Evolutionary conservation across 2,329 filamentous ascomycete species (phyloP), one percentile per base, ranked within the genome.

Genomic region (Trichoderma aggressivum): DNA sequence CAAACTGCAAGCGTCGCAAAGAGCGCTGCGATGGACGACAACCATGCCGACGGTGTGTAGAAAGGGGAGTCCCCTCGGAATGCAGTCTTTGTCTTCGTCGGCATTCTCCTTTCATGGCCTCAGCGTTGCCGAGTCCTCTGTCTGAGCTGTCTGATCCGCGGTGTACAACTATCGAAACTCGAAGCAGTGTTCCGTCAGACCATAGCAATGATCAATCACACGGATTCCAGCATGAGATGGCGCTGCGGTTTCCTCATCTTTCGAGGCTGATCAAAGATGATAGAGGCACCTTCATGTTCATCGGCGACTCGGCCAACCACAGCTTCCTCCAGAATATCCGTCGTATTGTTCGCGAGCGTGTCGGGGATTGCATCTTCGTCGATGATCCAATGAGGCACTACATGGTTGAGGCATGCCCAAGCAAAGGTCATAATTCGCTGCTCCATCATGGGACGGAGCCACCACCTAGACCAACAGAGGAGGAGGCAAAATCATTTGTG

Each of bases 241-340:
- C 61, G 1, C 61, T 64, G 5, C 43, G 61, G 18, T 53, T 64
- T 7, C 61, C 61, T 53, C 61, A 53, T 34, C 47, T 64, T 14
- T 64, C 61, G 14, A 32, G 61, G 16, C 18, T 64, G 28, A 53
- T 64, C 7, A 55, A 34, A 53, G 43, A 64, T 64, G 61, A 64
- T 24, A 64, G 61, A 36, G 61, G 61, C 2, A 64, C 43, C n/a
- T 64, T 64, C 43, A 64, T 64, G 61, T 64, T 64, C 43, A 64
- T 64, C 11, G 43, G 61, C n/a, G 61, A 53, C 28, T 64, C 43
- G 34, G 39, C 43, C 18, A 64, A 34, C n/a, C 43, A 50, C n/a
- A 64, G 43, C 43, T 53, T 64, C 34, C 61, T 64, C 12, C 61
- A 53, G 28, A 64, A 64, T 14, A 53, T 64, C 26, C 61, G 43